Evolutionary conservation across 75 land plant genomes (phyloP).

Genomic region (Selaginella moellendorffii): DNA sequence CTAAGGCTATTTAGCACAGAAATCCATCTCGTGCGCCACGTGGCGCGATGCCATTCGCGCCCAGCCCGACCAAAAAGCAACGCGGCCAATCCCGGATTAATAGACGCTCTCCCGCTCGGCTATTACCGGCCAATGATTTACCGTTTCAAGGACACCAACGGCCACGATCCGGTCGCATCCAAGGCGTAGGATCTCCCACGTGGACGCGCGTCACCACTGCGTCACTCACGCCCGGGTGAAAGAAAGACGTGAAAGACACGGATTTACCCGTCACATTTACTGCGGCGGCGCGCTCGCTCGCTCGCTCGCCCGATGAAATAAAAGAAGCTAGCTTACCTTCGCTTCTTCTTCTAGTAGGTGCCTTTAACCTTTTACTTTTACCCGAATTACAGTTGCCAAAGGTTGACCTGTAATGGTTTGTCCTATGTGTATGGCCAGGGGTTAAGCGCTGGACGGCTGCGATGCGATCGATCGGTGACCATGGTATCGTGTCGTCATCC

Average conservation of each 20-base stretch:
- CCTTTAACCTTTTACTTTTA: no score
- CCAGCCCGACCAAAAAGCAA: not conserved
- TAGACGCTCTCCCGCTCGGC: no score
- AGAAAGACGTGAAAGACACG: no score
- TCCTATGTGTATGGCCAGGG: not conserved
- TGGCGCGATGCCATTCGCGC: no score
- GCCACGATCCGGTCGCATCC: not conserved
- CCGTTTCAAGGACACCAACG: not conserved
- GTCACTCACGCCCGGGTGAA: no score
- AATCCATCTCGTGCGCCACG: no score
- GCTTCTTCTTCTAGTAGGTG: no score
- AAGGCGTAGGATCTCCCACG: not conserved
- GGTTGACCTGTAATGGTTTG: not conserved
- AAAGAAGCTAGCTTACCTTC: no score
- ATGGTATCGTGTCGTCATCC: no score
- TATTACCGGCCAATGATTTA: slow-evolving; percentile 1
- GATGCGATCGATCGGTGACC: no score
- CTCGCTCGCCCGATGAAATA: not conserved
- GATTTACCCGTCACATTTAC: not conserved
- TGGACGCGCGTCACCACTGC: not conserved
- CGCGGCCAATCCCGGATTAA: not conserved
- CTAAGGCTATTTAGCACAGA: no score
- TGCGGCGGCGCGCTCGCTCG: not conserved
- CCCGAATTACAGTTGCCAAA: not conserved
- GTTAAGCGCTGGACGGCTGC: no score